These are phyloP conservation scores for Cercospora canescens DNA, from an alignment of 2,329 filamentous ascomycete genomes.

Conservation along the genomic window DNA sequence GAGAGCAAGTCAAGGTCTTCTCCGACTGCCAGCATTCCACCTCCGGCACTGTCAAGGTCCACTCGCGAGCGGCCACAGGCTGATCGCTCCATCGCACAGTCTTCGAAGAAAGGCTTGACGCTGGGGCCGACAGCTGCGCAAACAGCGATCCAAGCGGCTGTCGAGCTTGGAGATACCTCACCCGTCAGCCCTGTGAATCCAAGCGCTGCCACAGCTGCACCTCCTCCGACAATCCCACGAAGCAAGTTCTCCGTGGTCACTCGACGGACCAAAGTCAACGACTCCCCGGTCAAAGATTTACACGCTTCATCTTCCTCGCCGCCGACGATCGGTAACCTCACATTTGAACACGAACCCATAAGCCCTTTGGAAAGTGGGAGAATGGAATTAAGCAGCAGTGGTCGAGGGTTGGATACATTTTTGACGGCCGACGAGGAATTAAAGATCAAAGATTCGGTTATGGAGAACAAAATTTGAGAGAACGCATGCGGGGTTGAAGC, in stretches of 20 bases:
- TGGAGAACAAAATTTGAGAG: slow-evolving; percentile 8
- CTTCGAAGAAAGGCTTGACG: background rate
- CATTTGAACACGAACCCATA: slow-evolving; percentile 13
- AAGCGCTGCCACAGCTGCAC: background rate
- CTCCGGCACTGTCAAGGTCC: background rate
- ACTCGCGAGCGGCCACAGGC: background rate
- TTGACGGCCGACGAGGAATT: slow-evolving; percentile 50
- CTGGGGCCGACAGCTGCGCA: slow-evolving; percentile 2
- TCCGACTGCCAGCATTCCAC: background rate
- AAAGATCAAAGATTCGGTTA: slow-evolving; percentile 8
- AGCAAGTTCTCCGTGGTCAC: slow-evolving; percentile 4
- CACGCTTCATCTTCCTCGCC: background rate
- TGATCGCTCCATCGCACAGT: background rate
- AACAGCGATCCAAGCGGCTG: background rate
- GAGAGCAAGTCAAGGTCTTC: background rate
- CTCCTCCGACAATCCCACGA: slow-evolving; percentile 4
- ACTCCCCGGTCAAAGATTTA: background rate
- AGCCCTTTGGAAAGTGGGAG: slow-evolving; percentile 1
- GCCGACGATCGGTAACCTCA: slow-evolving; percentile 9
- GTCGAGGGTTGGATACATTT: slow-evolving; percentile 54
- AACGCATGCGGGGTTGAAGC: background rate
- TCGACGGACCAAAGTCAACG: background rate
- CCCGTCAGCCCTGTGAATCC: background rate
- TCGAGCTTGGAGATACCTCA: background rate
- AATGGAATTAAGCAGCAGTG: background rate